Evolutionary conservation across 2,329 filamentous ascomycete species (phyloP).

Genomic region (Fusarium nygamai): DNA sequence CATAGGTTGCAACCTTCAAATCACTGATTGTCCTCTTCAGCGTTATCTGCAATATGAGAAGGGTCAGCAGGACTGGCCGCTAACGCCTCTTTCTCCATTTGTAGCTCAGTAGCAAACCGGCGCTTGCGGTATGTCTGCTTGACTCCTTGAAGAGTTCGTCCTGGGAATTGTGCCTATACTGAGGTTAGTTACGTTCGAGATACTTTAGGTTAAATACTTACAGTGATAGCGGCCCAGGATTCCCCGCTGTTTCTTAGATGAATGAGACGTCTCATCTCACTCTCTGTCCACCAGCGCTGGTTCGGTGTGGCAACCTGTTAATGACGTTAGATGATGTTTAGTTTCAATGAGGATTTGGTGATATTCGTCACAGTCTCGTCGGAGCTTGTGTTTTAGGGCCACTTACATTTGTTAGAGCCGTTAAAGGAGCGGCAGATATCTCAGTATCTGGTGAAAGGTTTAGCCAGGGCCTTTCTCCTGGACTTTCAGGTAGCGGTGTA

Average conservation of each 20-base stretch:
- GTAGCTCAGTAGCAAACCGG: background rate
- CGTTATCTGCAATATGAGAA: too few relatives aligned
- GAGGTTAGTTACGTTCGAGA: background rate
- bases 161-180: background rate
- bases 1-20: accelerated
- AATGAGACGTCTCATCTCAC: slow-evolving; percentile 8
- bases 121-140: slow-evolving; percentile 20
- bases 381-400: too few relatives aligned
- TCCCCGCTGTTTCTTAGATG: background rate
- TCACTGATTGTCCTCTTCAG: background rate
- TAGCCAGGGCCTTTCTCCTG: slow-evolving; percentile 1
- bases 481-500: slow-evolving; percentile 1
- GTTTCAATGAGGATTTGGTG: background rate
- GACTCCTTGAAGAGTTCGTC: background rate
- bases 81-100: background rate
- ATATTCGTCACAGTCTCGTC: accelerated
- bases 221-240: background rate
- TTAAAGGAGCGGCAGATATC: background rate
- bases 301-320: background rate
- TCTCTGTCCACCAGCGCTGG: slow-evolving; percentile 9
- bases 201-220: background rate
- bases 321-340: background rate
- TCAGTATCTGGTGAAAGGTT: too few relatives aligned
- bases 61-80: background rate
- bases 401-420: too few relatives aligned